These are phyloP conservation scores for Mycosarcoma maydis DNA, from an alignment of 1,284 basidiomycete species.

Conservation along the genomic window DNA sequence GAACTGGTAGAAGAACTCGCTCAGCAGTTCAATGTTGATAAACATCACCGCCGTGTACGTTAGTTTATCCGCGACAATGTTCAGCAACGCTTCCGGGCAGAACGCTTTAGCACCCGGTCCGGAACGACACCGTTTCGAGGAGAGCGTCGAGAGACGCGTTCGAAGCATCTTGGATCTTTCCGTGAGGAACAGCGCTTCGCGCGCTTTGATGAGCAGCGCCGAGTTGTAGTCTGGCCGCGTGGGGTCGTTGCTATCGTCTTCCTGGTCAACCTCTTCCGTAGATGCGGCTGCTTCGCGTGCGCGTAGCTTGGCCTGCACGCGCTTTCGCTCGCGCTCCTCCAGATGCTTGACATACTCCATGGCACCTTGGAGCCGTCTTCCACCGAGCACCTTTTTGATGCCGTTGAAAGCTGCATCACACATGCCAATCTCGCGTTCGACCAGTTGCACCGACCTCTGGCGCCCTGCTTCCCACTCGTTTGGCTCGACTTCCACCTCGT, in stretches of 20 bases:
- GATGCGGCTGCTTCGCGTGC: conserved; percentile 28
- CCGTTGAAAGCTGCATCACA: conserved; percentile 87
- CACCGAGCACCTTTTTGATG: conserved; percentile 86
- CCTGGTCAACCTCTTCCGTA: conserved; percentile 3
- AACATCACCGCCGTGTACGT: conserved; percentile 97
- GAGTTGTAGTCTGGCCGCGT: conserved; percentile 77
- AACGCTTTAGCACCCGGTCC: conserved; percentile 87
- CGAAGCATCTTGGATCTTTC: conserved; percentile 85
- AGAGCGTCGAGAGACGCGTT: conserved; percentile 82
- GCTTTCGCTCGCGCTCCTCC: conserved; percentile 83
- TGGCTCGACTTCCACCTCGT: conserved; percentile 81
- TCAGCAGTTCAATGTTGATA: conserved; percentile 87
- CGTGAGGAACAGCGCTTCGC: conserved; percentile 86
- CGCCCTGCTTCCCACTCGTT: conserved; percentile 91
- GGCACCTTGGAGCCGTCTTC: conserved; percentile 78
- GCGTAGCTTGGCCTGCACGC: conserved; percentile 67
- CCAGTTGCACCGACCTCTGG: conserved; percentile 77
- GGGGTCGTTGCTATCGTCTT: conserved; percentile 69
- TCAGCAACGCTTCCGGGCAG: conserved; percentile 96
- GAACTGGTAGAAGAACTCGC: conserved; percentile 99
- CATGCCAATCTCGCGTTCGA: conserved; percentile 83
- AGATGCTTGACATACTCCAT: conserved; percentile 83
- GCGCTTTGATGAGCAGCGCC: conserved; percentile 74
- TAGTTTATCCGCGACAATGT: conserved; percentile 95
- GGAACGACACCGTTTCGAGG: conserved; percentile 83